Conservation (phyloP, 345 rosid species). For the Dipteronia dyeriana region DNA sequence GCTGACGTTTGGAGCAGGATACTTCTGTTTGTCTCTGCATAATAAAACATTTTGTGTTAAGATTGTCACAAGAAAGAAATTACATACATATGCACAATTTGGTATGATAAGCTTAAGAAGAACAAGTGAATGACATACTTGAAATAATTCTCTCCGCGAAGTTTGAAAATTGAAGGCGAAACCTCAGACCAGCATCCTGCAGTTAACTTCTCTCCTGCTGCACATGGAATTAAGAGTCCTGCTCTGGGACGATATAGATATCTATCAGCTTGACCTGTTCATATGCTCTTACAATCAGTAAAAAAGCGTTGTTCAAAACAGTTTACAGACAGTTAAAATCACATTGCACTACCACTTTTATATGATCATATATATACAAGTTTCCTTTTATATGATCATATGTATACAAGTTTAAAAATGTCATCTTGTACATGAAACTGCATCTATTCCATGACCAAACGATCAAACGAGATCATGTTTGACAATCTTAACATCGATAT, state of each 20-base stretch:
- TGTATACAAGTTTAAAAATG: background rate
- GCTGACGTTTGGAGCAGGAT: slow-evolving; percentile 58
- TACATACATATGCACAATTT: background rate
- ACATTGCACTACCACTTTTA: background rate
- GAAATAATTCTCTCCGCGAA: slow-evolving; percentile 70
- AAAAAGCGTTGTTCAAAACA: background rate
- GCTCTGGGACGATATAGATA: slow-evolving; percentile 59
- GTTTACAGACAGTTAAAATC: background rate
- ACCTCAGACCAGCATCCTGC: slow-evolving; percentile 65
- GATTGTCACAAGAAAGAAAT: background rate
- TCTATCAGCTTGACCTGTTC: slow-evolving; percentile 54
- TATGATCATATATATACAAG: background rate
- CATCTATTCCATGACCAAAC: background rate
- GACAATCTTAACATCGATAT: too few species aligned
- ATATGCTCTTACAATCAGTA: slow-evolving; percentile 1
- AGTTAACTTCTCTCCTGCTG: slow-evolving; percentile 49
- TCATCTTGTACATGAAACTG: background rate
- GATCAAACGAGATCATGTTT: background rate
- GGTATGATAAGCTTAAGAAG: background rate
- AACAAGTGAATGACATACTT: slow-evolving; percentile 34
- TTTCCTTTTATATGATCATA: background rate
- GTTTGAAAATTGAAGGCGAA: slow-evolving; percentile 68
- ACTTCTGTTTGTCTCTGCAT: slow-evolving; percentile 71
- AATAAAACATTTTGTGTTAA: slow-evolving; percentile 1
- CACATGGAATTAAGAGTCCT: slow-evolving; percentile 56